Conservation (phyloP, 306 rosid species). For the Castanea crenata region DNA sequence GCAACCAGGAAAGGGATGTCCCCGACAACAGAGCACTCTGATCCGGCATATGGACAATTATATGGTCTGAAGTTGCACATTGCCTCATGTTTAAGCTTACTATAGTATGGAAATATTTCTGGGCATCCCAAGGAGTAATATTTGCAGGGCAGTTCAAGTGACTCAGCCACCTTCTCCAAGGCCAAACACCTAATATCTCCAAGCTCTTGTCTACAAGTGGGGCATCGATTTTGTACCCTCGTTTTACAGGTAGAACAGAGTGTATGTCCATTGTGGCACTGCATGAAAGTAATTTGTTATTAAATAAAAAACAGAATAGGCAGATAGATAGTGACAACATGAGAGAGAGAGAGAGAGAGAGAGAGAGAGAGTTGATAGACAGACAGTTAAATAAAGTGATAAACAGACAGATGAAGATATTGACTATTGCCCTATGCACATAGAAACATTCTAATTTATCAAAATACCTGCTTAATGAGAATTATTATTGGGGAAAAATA, state of each 20-base stretch:
- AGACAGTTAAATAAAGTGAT: too few species aligned
- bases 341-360: too few species aligned
- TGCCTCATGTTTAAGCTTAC: constrained; percentile 95
- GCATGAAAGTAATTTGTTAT: constrained; percentile 31
- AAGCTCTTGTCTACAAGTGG: constrained; percentile 99
- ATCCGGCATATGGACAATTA: constrained; percentile 96
- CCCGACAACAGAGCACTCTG: constrained; percentile 88
- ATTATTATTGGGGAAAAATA: too few species aligned
- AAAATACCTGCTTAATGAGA: too few species aligned
- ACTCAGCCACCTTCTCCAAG: constrained; percentile 97
- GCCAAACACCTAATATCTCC: constrained; percentile 99
- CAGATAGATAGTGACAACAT: too few species aligned
- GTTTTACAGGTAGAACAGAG: constrained; percentile 96
- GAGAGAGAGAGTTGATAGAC: too few species aligned
- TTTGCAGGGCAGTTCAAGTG: constrained; percentile 96
- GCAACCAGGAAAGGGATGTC: constrained; percentile 93
- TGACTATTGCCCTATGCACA: too few species aligned
- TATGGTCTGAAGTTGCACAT: constrained; percentile 94
- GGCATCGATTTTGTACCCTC: constrained; percentile 97
- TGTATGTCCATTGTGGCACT: constrained; percentile 99
- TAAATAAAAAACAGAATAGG: background rate
- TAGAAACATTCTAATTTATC: too few species aligned
- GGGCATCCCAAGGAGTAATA: constrained; percentile 90
- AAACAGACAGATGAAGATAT: too few species aligned
- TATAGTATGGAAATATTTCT: constrained; percentile 93